A percentile compares a stretch with the other conserved stretches of the same genome.
Conservation (phyloP, 768 basidiomycete genomes). For the Auriscalpium vulgare region DNA sequence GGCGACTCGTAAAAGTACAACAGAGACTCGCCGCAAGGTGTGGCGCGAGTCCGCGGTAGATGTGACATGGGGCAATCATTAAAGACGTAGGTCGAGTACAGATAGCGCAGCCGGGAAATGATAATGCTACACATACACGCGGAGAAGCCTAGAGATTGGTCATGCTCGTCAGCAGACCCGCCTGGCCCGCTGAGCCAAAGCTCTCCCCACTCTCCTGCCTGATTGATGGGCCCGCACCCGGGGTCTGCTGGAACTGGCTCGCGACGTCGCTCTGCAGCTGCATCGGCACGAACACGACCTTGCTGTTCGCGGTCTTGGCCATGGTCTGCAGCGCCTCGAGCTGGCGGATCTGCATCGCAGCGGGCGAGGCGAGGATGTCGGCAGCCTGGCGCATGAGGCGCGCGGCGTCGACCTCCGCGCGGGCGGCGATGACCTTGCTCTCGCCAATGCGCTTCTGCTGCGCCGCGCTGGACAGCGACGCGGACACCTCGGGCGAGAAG, state of each 20-base stretch:
- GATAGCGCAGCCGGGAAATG: background rate
- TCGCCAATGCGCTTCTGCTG: conserved; percentile 97
- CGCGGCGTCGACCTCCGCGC: conserved; percentile 92
- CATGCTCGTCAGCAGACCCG: conserved; percentile 45
- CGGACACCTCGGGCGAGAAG: conserved; percentile 84
- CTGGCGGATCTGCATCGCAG: conserved; percentile 97
- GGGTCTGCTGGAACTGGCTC: conserved; percentile 33
- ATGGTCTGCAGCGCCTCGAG: conserved; percentile 93
- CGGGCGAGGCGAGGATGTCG: conserved; percentile 88
- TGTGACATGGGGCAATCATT: too few species aligned
- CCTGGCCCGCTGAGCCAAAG: conserved; percentile 37
- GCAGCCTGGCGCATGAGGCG: conserved; percentile 96
- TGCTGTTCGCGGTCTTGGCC: conserved; percentile 82
- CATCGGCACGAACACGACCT: conserved; percentile 94
- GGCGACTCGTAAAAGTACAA: too few species aligned
- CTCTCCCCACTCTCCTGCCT: conserved; percentile 31
- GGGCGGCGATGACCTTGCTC: conserved; percentile 90
- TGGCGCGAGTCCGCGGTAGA: too few species aligned
- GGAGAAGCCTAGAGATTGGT: conserved; percentile 28
- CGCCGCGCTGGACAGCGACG: conserved; percentile 88
- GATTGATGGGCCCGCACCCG: conserved; percentile 18
- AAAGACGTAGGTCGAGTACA: background rate
- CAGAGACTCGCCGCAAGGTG: too few species aligned
- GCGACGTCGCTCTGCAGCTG: conserved; percentile 72
- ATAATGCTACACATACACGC: background rate